These are phyloP conservation scores for Nelumbo lutea DNA, from an alignment of 164 flowering plant genomes.

Conservation along the genomic window DNA sequence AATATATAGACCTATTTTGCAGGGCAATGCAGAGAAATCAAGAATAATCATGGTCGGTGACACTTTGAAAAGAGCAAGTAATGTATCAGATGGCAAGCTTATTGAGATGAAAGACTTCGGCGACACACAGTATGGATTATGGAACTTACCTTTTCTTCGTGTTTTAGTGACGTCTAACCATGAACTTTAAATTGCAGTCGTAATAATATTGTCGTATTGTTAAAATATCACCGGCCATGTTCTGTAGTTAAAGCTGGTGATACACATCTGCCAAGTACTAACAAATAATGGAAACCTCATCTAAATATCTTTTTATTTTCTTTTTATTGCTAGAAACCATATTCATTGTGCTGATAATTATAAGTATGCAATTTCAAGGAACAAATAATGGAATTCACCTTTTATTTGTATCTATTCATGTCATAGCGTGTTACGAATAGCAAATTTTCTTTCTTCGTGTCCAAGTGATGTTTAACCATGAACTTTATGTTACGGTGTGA, in stretches of 20 bases:
- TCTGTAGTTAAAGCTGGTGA: not conserved
- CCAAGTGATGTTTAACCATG: too few relatives aligned
- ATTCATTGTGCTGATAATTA: too few relatives aligned
- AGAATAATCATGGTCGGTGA: slow-evolving; percentile 94
- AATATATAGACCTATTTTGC: slow-evolving; percentile 4
- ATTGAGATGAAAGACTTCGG: slow-evolving; percentile 59
- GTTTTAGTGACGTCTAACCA: not conserved
- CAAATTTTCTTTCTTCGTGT: too few relatives aligned
- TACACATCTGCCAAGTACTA: too few relatives aligned
- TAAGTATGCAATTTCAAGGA: too few relatives aligned
- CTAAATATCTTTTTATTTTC: too few relatives aligned
- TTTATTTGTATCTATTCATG: too few relatives aligned
- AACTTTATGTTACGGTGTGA: too few relatives aligned
- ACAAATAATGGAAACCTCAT: too few relatives aligned
- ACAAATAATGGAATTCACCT: too few relatives aligned
- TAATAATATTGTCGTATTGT: not conserved
- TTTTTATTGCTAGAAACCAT: too few relatives aligned
- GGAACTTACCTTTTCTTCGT: slow-evolving; percentile 13
- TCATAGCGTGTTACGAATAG: too few relatives aligned
- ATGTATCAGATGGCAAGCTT: slow-evolving; percentile 47
- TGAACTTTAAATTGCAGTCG: not conserved
- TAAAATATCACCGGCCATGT: not conserved
- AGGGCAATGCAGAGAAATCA: slow-evolving; percentile 95
- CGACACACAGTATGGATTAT: slow-evolving; percentile 75
- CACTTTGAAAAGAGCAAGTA: slow-evolving; percentile 71